Evolutionary conservation across 257 asterid species (phyloP).

Genomic region (Solanum sitiens): DNA sequence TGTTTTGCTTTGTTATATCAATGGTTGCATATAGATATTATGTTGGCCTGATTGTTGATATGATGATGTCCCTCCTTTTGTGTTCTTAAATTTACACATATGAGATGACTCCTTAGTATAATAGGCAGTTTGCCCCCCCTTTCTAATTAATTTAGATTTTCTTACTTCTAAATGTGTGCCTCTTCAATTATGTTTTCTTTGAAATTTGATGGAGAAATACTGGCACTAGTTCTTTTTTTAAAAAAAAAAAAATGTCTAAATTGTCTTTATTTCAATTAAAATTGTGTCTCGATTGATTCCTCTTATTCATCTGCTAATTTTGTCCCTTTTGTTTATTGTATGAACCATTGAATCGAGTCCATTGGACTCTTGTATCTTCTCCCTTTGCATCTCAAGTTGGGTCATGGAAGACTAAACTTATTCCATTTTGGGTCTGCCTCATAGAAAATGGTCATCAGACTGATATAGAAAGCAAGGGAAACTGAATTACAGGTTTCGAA

Average conservation of each 20-base stretch:
- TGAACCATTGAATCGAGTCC: neutral
- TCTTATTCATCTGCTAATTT: neutral
- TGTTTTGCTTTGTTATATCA: too few species aligned
- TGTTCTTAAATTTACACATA: too few species aligned
- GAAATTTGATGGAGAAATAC: neutral
- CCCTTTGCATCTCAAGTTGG: neutral
- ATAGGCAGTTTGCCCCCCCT: neutral
- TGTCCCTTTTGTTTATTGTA: neutral
- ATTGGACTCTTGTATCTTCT: neutral
- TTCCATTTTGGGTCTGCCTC: neutral
- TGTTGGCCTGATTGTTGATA: too few species aligned
- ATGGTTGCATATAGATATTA: too few species aligned
- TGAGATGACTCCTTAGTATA: neutral
- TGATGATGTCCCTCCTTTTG: too few species aligned
- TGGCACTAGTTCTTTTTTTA: neutral
- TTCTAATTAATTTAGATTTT: too few species aligned
- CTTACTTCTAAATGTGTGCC: neutral
- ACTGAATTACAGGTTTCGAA: neutral
- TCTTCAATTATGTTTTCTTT: neutral
- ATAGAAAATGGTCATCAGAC: neutral
- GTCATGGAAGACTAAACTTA: neutral
- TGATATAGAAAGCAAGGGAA: neutral
- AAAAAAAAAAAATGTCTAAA: too few species aligned
- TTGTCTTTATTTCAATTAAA: neutral
- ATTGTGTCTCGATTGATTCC: neutral